Conservation (phyloP, 2,329 filamentous ascomycete genomes). For the Daldinia eschscholtzii region DNA sequence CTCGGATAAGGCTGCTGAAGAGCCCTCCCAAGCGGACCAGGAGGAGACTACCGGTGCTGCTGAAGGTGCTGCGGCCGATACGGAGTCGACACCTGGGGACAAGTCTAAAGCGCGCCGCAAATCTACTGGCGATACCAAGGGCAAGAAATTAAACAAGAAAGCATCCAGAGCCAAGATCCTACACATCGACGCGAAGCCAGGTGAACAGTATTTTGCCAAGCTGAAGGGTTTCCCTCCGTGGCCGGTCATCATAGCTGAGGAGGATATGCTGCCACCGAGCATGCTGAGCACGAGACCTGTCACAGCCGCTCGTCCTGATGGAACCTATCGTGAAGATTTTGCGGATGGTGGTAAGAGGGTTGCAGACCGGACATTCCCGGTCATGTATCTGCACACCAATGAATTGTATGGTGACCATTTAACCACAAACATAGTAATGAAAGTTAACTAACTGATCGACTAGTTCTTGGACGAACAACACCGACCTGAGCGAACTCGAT, state of each 20-base stretch:
- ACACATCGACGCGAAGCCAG: constrained; percentile 85
- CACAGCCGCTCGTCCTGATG: constrained; percentile 83
- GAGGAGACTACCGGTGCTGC: constrained; percentile 34
- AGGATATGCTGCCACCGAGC: constrained; percentile 88
- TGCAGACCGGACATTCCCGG: constrained; percentile 86
- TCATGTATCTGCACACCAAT: constrained; percentile 96
- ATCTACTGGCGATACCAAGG: constrained; percentile 76
- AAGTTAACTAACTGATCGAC: constrained; percentile 27
- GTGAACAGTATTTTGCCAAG: constrained; percentile 91
- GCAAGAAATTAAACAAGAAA: constrained; percentile 88
- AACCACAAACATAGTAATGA: constrained; percentile 22
- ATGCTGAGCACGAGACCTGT: constrained; percentile 85
- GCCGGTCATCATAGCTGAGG: constrained; percentile 94
- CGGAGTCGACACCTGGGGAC: constrained; percentile 40
- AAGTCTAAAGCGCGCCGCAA: constrained; percentile 73
- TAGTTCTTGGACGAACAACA: constrained; percentile 93
- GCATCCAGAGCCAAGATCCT: constrained; percentile 79
- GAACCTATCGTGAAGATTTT: constrained; percentile 88
- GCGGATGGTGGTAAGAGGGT: constrained; percentile 88
- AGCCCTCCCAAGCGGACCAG: constrained; percentile 21
- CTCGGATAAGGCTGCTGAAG: constrained; percentile 35
- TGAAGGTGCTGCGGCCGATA: constrained; percentile 35
- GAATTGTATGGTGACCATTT: constrained; percentile 83
- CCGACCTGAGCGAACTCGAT: constrained; percentile 81
- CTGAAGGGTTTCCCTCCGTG: constrained; percentile 95